Base-by-base conservation (phyloP, 2,329 filamentous ascomycete genomes). In the Fusarium sp. region DNA sequence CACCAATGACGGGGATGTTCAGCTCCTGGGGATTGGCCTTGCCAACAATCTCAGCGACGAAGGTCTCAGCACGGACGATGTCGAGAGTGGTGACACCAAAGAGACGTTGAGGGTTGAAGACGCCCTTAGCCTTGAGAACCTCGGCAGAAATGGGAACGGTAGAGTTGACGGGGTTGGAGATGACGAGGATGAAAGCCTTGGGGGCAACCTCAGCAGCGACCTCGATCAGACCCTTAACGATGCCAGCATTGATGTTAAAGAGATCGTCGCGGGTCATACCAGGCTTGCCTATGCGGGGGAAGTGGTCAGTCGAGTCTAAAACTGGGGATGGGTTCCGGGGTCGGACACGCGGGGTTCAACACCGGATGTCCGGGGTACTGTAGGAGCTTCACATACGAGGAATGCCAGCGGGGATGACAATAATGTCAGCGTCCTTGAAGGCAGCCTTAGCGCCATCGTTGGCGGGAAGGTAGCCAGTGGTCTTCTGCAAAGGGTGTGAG, bases 201-300 rank as follows among this genome's bases (percentile, higher is more conserved):
- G 96, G 96, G 80, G 91, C 91, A 79, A 92, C 90, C 80, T 98
- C 91, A 76, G 95, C 94, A 77, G 94, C 90, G 56, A 92, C 91
- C 86, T 97, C 92, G 76, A 97, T 91, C 74, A 99, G 88, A 76
- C 93, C 94, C 85, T 96, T 94, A 80, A 99, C 96, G 79, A 99
- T 99, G 77, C 94, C 93, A 67, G 96, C 96, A 82, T 99, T 99
- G 88, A 98, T 97, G 86, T 98, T 98, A 92, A 99, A 99, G 65
- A 99, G 93, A 81, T 98, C 96, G 78, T 99, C 96, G 85, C 96
- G 94, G 83, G 93, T 98, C 96, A 99, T 99, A 78, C 96, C 96
- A 77, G 96, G 96, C 89, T 98, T 98, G 85, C 95, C 95, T 98
- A 72, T 63, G 64, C 62, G 57, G 63, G 59, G 66, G 55, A 54